Base-by-base conservation (phyloP, 148 eudicot genomes). In the Silene conica region DNA sequence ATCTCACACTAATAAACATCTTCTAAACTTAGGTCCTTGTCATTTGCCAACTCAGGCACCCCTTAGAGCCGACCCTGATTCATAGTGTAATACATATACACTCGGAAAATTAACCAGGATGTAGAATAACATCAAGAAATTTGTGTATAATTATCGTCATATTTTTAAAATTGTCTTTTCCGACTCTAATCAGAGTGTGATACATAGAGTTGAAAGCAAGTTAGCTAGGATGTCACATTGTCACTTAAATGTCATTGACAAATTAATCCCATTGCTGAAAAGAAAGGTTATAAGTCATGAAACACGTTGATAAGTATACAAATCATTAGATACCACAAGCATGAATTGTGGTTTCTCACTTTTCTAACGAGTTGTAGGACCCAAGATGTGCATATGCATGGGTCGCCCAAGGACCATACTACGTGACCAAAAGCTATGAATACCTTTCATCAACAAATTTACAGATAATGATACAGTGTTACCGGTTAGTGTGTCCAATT, bases 241-340 rank as follows among this genome's bases (percentile, higher is more conserved):
- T 31, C 34, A n/a, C n/a, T n/a, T n/a, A n/a, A n/a, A n/a, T n/a
- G n/a, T 31, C 4, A 31, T 31, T 31, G 34, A 31, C 34, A 31
- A 31, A 31, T 31, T 31, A 5, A 31, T 3, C 34, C 4, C 4
- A 31, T 31, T 3, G 34, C 4, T 31, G 72, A 67, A 59, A 50
- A 58, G 16, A 52, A 64, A 18, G 20, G 6, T 41, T 26, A 41
- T 41, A 38, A 26, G 38, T 74, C 56, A 22, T 23, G 31, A 69
- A 79, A 52, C 74, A 79, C 78, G 71, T 74, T 79, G 65, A 79
- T 74, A 25, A 74, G 16, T 19, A 38, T 21, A 63, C 3, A 38
- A 74, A 74, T 74, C 7, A 70, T 62, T 79, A 58, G 70, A 52
- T 73, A 25, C 20, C 28, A 38, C 52, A 10, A 55, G 16, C 48